Percentiles rank a stretch among this genome's conserved stretches.
phyloP scores from a whole-genome alignment of 164 flowering plant species.

The Paratinospora sagittata region DNA sequence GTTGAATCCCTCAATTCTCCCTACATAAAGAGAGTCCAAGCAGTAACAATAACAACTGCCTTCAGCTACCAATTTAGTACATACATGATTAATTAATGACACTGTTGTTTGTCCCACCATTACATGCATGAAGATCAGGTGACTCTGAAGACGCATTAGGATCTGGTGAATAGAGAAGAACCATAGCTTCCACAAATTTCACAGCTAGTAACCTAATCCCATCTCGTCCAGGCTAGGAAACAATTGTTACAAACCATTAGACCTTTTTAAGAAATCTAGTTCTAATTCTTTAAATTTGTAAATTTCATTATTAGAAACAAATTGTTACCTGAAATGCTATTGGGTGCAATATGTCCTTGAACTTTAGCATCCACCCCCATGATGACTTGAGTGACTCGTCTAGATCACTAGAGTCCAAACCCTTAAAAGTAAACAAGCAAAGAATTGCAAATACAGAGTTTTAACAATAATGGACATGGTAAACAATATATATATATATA shows the following conservation, averaged over 20 bases:
- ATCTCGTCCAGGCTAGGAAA: conserved; percentile 58
- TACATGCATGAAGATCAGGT: conserved; percentile 36
- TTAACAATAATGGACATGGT: too few relatives aligned
- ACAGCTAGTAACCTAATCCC: conserved; percentile 67
- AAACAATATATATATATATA: too few relatives aligned
- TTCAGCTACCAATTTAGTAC: background rate
- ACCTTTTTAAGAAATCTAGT: conserved; percentile 1
- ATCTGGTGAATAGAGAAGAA: conserved; percentile 91
- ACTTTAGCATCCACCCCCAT: conserved; percentile 75
- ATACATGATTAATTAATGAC: background rate
- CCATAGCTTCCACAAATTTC: conserved; percentile 73
- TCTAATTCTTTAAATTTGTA: too few relatives aligned
- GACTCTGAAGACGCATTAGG: conserved; percentile 70
- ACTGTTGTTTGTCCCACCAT: conserved; percentile 39
- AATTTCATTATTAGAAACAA: background rate
- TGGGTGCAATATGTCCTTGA: conserved; percentile 68
- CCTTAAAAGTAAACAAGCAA: conserved; percentile 36
- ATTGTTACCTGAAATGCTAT: conserved; percentile 73
- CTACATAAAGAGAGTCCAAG: conserved; percentile 27
- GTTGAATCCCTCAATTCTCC: conserved; percentile 45
- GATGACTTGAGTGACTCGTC: conserved; percentile 55
- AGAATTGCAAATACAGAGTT: background rate
- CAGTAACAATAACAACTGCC: background rate
- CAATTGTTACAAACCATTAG: conserved; percentile 19
- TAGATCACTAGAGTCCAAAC: conserved; percentile 57